These are phyloP conservation scores for Apiospora rasikravindrae DNA, from an alignment of 2,329 filamentous ascomycete genomes.

Conservation along the genomic window DNA sequence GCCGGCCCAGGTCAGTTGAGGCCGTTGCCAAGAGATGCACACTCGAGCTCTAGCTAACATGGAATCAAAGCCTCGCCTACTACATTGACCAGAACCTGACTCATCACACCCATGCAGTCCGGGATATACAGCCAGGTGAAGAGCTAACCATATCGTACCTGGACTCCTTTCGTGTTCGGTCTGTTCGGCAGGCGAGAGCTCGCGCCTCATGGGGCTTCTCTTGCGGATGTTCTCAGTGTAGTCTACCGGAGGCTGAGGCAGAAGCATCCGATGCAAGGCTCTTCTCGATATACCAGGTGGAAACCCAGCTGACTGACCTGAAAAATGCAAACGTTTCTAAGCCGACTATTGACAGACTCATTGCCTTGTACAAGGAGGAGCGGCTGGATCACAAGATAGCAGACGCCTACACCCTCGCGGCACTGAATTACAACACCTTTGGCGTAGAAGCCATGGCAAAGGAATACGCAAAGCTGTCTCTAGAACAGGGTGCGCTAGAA, in stretches of 20 bases:
- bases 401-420: slow-evolving; percentile 44
- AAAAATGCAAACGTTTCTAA: slow-evolving; percentile 24
- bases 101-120: slow-evolving; percentile 44
- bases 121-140: slow-evolving; percentile 40
- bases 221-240: slow-evolving; percentile 45
- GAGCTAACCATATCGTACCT: slow-evolving; percentile 50
- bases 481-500: slow-evolving; percentile 42
- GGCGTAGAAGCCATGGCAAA: slow-evolving; percentile 35
- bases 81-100: slow-evolving; percentile 43
- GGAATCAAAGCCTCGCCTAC: slow-evolving; percentile 34
- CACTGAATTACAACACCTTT: slow-evolving; percentile 44
- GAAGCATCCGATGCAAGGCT: slow-evolving; percentile 39
- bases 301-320: slow-evolving; percentile 31
- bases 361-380: slow-evolving; percentile 42
- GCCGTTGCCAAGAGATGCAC: not conserved
- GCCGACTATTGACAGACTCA: slow-evolving; percentile 38
- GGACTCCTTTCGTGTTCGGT: slow-evolving; percentile 39
- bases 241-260: slow-evolving; percentile 27
- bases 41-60: not conserved
- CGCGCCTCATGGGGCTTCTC: slow-evolving; percentile 45
- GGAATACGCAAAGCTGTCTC: slow-evolving; percentile 41
- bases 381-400: slow-evolving; percentile 45
- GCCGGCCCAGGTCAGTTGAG: slow-evolving; percentile 43
- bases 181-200: slow-evolving; percentile 38
- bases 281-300: slow-evolving; percentile 36